Conservation (phyloP, 768 basidiomycete species). For the Suillus cothurnatus region DNA sequence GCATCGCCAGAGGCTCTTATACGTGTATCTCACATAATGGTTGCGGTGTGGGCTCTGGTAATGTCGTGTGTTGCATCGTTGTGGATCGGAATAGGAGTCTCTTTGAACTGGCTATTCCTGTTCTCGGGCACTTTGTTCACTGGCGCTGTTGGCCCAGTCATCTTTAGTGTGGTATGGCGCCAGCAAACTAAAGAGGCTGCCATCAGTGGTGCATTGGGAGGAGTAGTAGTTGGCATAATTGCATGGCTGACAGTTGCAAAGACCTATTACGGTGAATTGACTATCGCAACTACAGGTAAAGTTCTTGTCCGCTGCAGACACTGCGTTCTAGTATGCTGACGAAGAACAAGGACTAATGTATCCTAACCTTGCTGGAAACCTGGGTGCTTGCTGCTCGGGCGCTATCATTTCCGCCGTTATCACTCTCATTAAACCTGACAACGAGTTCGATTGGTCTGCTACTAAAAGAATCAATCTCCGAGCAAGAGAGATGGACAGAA, state of each 20-base stretch:
- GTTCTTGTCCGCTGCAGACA: neutral
- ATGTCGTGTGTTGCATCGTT: conserved; percentile 29
- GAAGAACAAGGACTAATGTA: conserved; percentile 16
- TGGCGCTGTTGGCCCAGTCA: conserved; percentile 35
- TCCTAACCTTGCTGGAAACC: conserved; percentile 19
- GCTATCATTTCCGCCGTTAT: conserved; percentile 17
- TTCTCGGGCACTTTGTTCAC: conserved; percentile 23
- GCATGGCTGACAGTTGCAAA: conserved; percentile 45
- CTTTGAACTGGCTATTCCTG: conserved; percentile 21
- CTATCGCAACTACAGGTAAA: conserved; percentile 17
- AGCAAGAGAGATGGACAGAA: conserved; percentile 15
- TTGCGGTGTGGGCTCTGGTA: conserved; percentile 24
- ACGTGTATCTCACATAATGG: conserved; percentile 29
- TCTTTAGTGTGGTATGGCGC: conserved; percentile 26
- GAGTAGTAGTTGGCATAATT: conserved; percentile 44
- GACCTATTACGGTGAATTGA: conserved; percentile 19
- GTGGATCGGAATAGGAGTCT: conserved; percentile 28
- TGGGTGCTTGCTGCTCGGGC: conserved; percentile 20
- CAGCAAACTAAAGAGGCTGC: conserved; percentile 43
- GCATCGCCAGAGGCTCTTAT: conserved; percentile 24
- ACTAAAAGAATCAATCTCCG: conserved; percentile 19
- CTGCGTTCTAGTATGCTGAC: conserved; percentile 2
- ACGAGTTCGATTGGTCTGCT: conserved; percentile 21
- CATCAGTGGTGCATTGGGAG: conserved; percentile 41
- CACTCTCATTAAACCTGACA: conserved; percentile 22